A percentile compares a stretch with the other conserved stretches of the same genome.
These are phyloP conservation scores for Tuber indicum DNA, from an alignment of 495 filamentous ascomycete species.

Conservation along the genomic window DNA sequence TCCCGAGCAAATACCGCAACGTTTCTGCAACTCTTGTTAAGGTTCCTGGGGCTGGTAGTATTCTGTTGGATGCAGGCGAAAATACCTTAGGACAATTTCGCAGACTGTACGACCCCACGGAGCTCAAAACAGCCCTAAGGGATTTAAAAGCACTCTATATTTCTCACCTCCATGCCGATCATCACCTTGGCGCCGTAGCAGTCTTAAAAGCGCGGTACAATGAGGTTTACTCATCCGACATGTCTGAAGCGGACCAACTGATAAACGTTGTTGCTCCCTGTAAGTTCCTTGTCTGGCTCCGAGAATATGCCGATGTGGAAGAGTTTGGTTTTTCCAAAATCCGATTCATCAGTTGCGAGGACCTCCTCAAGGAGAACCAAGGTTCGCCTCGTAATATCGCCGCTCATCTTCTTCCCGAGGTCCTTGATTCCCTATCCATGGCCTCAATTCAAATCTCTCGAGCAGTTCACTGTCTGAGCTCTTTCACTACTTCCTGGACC, in stretches of 20 bases:
- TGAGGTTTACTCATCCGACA: slow-evolving; percentile 45
- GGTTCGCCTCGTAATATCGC: background rate
- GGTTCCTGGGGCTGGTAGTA: slow-evolving; percentile 74
- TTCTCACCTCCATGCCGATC: slow-evolving; percentile 91
- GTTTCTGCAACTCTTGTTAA: slow-evolving; percentile 75
- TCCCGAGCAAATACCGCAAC: slow-evolving; percentile 89
- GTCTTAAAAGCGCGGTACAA: slow-evolving; percentile 73
- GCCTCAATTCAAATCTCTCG: slow-evolving; percentile 51
- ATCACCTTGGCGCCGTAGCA: slow-evolving; percentile 76
- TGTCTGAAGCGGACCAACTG: background rate
- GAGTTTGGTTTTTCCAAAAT: slow-evolving; percentile 60
- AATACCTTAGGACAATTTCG: slow-evolving; percentile 86
- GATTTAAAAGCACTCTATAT: slow-evolving; percentile 87
- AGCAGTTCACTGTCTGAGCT: slow-evolving; percentile 72
- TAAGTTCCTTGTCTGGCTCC: slow-evolving; percentile 59
- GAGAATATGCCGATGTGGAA: slow-evolving; percentile 72
- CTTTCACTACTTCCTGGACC: slow-evolving; percentile 67
- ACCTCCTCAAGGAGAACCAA: slow-evolving; percentile 8
- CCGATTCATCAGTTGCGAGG: slow-evolving; percentile 33
- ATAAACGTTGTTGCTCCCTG: slow-evolving; percentile 34
- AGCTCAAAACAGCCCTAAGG: slow-evolving; percentile 61
- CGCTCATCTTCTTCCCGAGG: slow-evolving; percentile 6
- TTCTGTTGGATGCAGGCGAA: slow-evolving; percentile 86
- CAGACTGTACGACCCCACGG: slow-evolving; percentile 58
- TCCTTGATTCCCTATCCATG: slow-evolving; percentile 44